A percentile compares a stretch with the other conserved stretches of the same genome.
phyloP scores from a whole-genome alignment of 2,329 filamentous ascomycete species.

The Xylariaceae sp. region DNA sequence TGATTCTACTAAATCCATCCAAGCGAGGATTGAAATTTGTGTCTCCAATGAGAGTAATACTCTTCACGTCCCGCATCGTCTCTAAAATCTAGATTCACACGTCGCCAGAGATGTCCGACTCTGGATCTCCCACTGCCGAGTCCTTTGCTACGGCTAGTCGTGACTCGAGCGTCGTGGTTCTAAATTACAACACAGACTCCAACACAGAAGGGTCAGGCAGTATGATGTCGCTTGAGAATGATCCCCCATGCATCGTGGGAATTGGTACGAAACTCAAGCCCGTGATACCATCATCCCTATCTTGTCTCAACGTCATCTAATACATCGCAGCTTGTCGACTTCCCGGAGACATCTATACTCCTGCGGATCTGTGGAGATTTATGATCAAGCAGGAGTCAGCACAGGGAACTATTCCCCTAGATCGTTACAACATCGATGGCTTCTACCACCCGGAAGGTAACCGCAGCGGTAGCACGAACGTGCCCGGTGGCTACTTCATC shows the following conservation, averaged over 20 bases:
- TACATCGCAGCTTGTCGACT: slow-evolving; percentile 21
- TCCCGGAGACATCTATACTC: slow-evolving; percentile 17
- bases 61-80: too few relatives aligned
- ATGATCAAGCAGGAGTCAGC: slow-evolving; percentile 16
- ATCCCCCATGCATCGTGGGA: slow-evolving; percentile 4
- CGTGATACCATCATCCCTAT: neutral
- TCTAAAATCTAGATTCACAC: too few relatives aligned
- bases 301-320: neutral
- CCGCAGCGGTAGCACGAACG: slow-evolving; percentile 16
- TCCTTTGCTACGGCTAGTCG: too few relatives aligned
- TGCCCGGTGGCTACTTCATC: slow-evolving; percentile 39
- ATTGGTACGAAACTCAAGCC: neutral
- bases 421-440: slow-evolving; percentile 23
- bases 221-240: neutral
- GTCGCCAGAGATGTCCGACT: too few relatives aligned
- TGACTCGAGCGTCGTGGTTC: too few relatives aligned
- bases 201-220: neutral
- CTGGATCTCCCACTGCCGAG: too few relatives aligned
- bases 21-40: too few relatives aligned
- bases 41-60: too few relatives aligned
- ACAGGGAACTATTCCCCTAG: slow-evolving; percentile 8
- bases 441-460: slow-evolving; percentile 24
- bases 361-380: slow-evolving; percentile 24
- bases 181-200: too few relatives aligned
- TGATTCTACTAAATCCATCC: too few relatives aligned